Evolutionary conservation across 2,329 filamentous ascomycete species (phyloP), one percentile per base, ranked within the genome.

Genomic region (Hypoxylon sp.): DNA sequence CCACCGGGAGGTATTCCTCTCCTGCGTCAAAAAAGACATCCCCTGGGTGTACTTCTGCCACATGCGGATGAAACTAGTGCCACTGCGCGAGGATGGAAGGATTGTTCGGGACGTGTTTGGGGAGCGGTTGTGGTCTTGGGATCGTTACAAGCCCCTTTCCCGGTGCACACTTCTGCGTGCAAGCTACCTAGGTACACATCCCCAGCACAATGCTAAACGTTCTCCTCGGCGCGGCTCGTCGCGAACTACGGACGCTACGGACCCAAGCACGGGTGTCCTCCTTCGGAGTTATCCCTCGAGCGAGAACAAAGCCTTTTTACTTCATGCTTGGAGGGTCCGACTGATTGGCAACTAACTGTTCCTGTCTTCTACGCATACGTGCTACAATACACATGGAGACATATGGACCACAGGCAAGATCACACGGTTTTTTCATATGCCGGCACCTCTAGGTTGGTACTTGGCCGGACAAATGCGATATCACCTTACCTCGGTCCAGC

Each of bases 21-120:
- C 2, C 41, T 48, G 48, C 28, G 15, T 59, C n/a, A 48, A 59
- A 48, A 28, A 28, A 22, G 48, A 47, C 1, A 2, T 52, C 8
- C 17, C 26, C 7, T 39, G 48, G 13, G 20, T 52, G 10, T 39
- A 15, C 13, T 59, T 52, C 26, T 59, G 48, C 41, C 20, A 39
- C 20, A 52, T 30, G 11, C 11, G 41, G 39, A 39, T 47, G 5
- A 52, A 7, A n/a, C 13, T 58, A 1, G n/a, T 20, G 3, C 56
- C 6, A 28, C 37, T 58, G 11, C 13, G 24, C 39, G 30, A 20
- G 22, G 13, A 3, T 28, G 26, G 5, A 28, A 28, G 8, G 8
- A 28, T 28, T 28, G 8, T 28, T 28, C 26, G 8, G 26, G 4
- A 4, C 26, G 4, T 4, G 8, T 28, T 28, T 28, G 8, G 26